These are phyloP conservation scores for Xylariales sp. DNA, from an alignment of 2,329 filamentous ascomycete genomes.

Conservation along the genomic window DNA sequence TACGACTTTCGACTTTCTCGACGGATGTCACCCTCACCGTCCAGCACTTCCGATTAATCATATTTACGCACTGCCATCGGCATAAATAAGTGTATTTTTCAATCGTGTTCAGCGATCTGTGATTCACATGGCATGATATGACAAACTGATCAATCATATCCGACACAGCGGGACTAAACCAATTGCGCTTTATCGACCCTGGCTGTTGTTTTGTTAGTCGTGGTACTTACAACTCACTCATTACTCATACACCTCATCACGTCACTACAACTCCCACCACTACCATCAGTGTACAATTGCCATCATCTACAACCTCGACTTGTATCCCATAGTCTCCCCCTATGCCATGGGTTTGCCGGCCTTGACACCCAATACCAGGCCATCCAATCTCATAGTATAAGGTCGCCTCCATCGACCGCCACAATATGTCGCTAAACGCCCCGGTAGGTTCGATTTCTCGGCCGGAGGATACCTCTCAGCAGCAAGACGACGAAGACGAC, in stretches of 20 bases:
- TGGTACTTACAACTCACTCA: constrained; percentile 7
- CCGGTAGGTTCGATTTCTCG: constrained; percentile 10
- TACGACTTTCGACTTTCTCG: not conserved
- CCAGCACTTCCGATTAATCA: not conserved
- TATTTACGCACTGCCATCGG: constrained; percentile 3
- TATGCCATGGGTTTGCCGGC: not conserved
- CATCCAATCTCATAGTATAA: not conserved
- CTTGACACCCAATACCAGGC: not conserved
- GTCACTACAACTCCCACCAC: not conserved
- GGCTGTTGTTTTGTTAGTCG: not conserved
- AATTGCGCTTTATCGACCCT: not conserved
- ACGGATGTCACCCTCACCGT: not conserved
- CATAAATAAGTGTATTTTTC: not conserved
- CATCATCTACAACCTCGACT: not conserved
- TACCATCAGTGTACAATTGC: not conserved
- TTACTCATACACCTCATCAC: not conserved
- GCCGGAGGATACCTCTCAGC: constrained; percentile 5
- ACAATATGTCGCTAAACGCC: constrained; percentile 21
- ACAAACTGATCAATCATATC: constrained; percentile 4
- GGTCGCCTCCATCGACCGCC: not conserved
- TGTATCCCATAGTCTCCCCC: not conserved
- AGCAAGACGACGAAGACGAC: constrained; percentile 53
- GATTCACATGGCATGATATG: not conserved
- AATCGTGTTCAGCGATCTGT: not conserved
- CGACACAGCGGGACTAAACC: not conserved